Evolutionary conservation across 2,329 filamentous ascomycete genomes (phyloP).

Genomic region (Fusarium lateritium): DNA sequence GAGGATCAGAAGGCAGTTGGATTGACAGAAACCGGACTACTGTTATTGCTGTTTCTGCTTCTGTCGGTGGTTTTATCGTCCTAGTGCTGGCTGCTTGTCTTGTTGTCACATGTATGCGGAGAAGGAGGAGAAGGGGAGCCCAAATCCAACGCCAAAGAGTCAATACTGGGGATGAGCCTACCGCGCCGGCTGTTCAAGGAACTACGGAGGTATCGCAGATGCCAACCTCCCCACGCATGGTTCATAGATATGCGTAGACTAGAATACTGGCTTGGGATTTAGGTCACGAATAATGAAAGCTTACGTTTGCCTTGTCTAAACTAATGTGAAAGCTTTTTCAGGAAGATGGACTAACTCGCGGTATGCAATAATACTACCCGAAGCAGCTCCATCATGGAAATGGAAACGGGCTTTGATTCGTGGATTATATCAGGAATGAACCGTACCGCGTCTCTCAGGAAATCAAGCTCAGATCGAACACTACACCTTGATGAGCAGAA

Average conservation of each 20-base stretch:
- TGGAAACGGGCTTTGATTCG: too few species aligned
- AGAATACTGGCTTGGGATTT: too few species aligned
- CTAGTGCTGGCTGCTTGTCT: background rate
- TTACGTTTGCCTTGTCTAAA: background rate
- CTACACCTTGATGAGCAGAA: too few species aligned
- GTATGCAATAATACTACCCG: too few species aligned
- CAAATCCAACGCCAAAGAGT: constrained; percentile 4
- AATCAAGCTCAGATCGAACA: too few species aligned
- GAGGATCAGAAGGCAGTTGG: constrained; percentile 15
- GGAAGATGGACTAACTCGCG: too few species aligned
- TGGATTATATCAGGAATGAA: too few species aligned
- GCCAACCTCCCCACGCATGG: constrained; percentile 8
- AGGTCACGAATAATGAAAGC: too few species aligned
- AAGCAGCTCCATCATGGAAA: too few species aligned
- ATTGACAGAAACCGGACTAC: constrained; percentile 35
- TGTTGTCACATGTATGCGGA: constrained; percentile 15
- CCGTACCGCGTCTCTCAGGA: too few species aligned
- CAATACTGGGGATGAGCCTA: constrained; percentile 12
- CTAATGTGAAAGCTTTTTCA: background rate
- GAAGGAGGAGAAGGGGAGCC: background rate
- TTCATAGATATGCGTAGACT: constrained; percentile 32
- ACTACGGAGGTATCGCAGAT: background rate
- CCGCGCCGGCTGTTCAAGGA: background rate
- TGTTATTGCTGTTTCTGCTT: constrained; percentile 28
- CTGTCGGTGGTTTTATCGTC: constrained; percentile 25